Percentiles rank a stretch among this genome's conserved stretches.
Conservation (phyloP, 2,329 filamentous ascomycete species). For the Didymella exigua region DNA sequence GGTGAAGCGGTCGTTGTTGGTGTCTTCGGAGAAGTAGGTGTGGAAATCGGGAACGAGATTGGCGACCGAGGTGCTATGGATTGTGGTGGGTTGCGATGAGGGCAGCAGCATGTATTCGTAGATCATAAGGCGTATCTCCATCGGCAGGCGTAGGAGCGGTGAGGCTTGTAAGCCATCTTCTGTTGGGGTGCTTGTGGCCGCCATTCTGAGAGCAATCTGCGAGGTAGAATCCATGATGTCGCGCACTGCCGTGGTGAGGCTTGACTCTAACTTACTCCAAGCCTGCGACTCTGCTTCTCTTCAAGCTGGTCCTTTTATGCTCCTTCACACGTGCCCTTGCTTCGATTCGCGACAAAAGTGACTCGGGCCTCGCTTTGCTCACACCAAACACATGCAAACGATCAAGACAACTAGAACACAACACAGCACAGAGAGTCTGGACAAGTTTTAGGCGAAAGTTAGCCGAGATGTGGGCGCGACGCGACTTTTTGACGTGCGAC, state of each 20-base stretch:
- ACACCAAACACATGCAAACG: conserved; percentile 7
- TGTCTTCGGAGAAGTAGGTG: conserved; percentile 48
- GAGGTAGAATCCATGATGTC: background rate
- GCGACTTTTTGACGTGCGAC: conserved; percentile 13
- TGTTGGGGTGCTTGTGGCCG: background rate
- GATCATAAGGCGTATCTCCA: conserved; percentile 55
- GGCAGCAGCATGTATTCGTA: conserved; percentile 53
- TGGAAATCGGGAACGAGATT: conserved; percentile 50
- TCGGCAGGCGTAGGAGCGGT: conserved; percentile 52
- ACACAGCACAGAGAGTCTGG: background rate
- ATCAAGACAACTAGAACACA: conserved; percentile 11
- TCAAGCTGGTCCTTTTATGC: background rate
- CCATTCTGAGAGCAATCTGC: conserved; percentile 5
- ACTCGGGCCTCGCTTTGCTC: conserved; percentile 3
- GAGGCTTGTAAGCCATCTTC: conserved; percentile 24
- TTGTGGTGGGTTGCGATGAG: conserved; percentile 39
- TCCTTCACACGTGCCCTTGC: conserved; percentile 9
- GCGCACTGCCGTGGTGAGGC: background rate
- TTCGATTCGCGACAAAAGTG: conserved; percentile 6
- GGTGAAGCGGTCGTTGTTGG: conserved; percentile 40
- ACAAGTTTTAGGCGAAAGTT: conserved; percentile 12
- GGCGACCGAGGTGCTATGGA: conserved; percentile 38
- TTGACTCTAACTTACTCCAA: background rate
- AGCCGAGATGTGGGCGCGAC: conserved; percentile 10
- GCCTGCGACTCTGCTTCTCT: background rate